phyloP scores from a whole-genome alignment of 768 basidiomycete species.

The Panellus pusillus region DNA sequence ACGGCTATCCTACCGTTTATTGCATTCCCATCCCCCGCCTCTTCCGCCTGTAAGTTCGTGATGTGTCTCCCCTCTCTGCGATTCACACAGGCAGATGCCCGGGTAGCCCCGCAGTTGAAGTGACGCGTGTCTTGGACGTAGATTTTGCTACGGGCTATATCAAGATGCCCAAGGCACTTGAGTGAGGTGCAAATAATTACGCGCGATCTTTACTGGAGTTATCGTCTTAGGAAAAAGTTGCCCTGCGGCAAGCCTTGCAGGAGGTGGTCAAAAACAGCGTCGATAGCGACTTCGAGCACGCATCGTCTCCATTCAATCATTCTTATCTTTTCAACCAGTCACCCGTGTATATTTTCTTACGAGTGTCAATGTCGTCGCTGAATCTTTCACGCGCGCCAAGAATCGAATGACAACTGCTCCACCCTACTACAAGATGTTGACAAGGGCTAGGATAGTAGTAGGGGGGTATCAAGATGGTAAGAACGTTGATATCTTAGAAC shows the following conservation, averaged over 20 bases:
- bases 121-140: slow-evolving; percentile 57
- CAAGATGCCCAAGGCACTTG: slow-evolving; percentile 42
- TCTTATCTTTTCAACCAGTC: too few species aligned
- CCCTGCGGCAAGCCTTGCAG: slow-evolving; percentile 32
- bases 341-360: not conserved
- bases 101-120: slow-evolving; percentile 64
- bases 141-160: slow-evolving; percentile 50
- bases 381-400: too few species aligned
- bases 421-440: too few species aligned
- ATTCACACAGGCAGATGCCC: slow-evolving; percentile 52
- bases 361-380: not conserved
- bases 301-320: too few species aligned
- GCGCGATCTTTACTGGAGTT: slow-evolving; percentile 7
- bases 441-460: too few species aligned
- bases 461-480: too few species aligned
- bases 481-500: too few species aligned
- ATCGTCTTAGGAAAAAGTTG: slow-evolving; percentile 14
- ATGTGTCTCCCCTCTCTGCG: not conserved
- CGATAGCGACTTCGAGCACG: too few species aligned
- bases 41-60: slow-evolving; percentile 60
- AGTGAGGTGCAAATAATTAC: slow-evolving; percentile 32
- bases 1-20: slow-evolving; percentile 37
- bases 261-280: slow-evolving; percentile 22
- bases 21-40: slow-evolving; percentile 78
- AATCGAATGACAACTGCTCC: too few species aligned